phyloP scores from a whole-genome alignment of 140 eudicot genomes.

The Erigeron philadelphicus region DNA sequence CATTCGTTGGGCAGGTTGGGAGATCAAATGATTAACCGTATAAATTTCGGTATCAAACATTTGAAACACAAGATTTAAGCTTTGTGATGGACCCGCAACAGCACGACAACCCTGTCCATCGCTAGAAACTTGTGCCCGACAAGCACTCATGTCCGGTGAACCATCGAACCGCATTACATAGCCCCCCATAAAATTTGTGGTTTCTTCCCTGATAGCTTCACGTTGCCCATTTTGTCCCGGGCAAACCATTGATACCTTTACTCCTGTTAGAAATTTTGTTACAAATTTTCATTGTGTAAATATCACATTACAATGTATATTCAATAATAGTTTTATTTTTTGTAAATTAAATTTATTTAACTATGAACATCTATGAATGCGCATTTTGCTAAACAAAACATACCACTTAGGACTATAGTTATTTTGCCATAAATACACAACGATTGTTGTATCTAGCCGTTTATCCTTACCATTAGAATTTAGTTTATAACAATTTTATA shows the following conservation, averaged over 20 bases:
- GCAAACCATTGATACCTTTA: slow-evolving; percentile 60
- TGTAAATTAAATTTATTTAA: too few relatives aligned
- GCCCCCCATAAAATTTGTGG: slow-evolving; percentile 62
- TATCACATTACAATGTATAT: not conserved
- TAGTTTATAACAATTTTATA: too few relatives aligned
- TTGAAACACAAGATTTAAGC: slow-evolving; percentile 50
- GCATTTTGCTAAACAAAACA: too few relatives aligned
- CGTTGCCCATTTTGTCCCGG: slow-evolving; percentile 58
- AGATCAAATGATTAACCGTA: slow-evolving; percentile 55
- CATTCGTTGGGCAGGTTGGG: slow-evolving; percentile 85
- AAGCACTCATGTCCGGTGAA: slow-evolving; percentile 55
- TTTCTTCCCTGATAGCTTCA: slow-evolving; percentile 37
- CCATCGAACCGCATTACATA: slow-evolving; percentile 69
- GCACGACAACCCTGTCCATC: slow-evolving; percentile 62
- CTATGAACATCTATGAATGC: too few relatives aligned
- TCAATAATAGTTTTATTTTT: not conserved
- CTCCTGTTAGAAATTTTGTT: slow-evolving; percentile 33
- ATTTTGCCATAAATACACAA: too few relatives aligned
- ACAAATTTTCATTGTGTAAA: too few relatives aligned
- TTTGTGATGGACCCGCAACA: slow-evolving; percentile 57
- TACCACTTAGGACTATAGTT: too few relatives aligned
- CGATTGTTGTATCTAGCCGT: too few relatives aligned
- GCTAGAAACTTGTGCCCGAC: slow-evolving; percentile 50
- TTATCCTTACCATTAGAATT: too few relatives aligned
- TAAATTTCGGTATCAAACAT: slow-evolving; percentile 58